Base-by-base conservation (phyloP, 176 grass and related monocot genomes). In the Avena atlantica region DNA sequence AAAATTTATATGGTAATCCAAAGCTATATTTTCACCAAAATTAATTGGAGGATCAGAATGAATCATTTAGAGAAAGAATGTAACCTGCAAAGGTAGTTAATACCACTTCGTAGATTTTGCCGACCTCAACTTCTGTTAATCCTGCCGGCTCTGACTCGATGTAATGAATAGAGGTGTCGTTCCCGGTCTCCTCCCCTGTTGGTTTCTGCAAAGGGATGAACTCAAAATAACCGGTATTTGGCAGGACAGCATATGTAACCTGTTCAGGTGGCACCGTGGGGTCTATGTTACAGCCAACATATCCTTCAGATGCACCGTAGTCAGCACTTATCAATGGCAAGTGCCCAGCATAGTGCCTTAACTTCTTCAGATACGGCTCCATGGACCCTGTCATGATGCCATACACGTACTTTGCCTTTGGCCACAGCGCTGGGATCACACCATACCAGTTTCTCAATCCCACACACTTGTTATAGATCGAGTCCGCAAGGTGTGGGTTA, bases 341-440 rank as follows among this genome's bases (percentile, higher is more conserved):
- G 73, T 88, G 37, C 9, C 90, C 97, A 27, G 94, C 92, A 78
- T 96, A 96, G 80, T 96, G 97, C 29, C 97, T 87, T 40, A 96
- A 36, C 24, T 93, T 98, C 78, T 96, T 96, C 51, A 94, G 76
- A 76, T 98, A 99, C 16, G 97, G 97, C 87, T 99, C 97, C 97
- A 98, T 98, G 12, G 97, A 96, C 49, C 97, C 97, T 21, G 97
- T 96, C 97, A 96, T 96, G 24, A 96, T 96, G 9, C 94, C 94
- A 68, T 75, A 94, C 11, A 90, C 87, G 17, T 96, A 98, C 85
- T 93, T 94, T 11, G 97, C 83, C 20, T 99, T 94, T 16, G 94
- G 97, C 89, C 90, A 99, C 20, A 99, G 89, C 13, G 88, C 92
- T 2, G 97, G 97, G 78, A 99, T 94, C 73, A 97, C 90, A 9